Evolutionary conservation across 2,329 filamentous ascomycete genomes (phyloP), one percentile per base, ranked within the genome.

Genomic region (Coniochaeta hoffmannii): DNA sequence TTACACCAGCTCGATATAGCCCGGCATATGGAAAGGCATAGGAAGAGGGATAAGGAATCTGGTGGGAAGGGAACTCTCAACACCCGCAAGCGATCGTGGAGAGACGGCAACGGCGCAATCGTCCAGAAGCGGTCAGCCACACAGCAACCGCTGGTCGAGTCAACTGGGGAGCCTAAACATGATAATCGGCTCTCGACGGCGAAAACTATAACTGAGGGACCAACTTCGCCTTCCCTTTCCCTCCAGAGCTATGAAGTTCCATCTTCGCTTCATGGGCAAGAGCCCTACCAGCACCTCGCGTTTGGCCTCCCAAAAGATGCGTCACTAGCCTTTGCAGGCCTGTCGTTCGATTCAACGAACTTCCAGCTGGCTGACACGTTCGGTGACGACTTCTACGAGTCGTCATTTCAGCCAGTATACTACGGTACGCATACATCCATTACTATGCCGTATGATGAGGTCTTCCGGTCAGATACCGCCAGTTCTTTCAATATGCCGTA

Each of bases 401-500:
- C 38, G 7, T 22, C 38, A 9, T 44, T 44, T 22, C 61, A 56
- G 46, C 60, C 50, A 60, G 65, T 58, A 12, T 44, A 44, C 22
- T n/a, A 44, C 14, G 6, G 17, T 14, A 14, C 38, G 12, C 38
- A 35, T 61, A 58, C 60, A 66, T 60, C 24, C 46, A 58, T 56
- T 31, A 64, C 68, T 66, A 64, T 68, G 17, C 67, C 69, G 15
- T 79, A 77, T 60, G 77, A 81, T 53, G 77, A 83, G 53, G 74
- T 79, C 32, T 83, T 85, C 61, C 78, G 78, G 56, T 76, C 81
- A 46, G 82, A 85, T 62, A 85, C 82, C 64, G 81, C 82, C 30
- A 82, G 76, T 62, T 83, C 81, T 0, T 86, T 86, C 64, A 85
- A 86, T 55, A 82, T 83, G 69, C 82, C 82, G 5, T 86, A 83